Evolutionary conservation across 78 protist species (phyloP), one percentile per base, ranked within the genome.

Genomic region (Dictyostelium firmibasis): DNA sequence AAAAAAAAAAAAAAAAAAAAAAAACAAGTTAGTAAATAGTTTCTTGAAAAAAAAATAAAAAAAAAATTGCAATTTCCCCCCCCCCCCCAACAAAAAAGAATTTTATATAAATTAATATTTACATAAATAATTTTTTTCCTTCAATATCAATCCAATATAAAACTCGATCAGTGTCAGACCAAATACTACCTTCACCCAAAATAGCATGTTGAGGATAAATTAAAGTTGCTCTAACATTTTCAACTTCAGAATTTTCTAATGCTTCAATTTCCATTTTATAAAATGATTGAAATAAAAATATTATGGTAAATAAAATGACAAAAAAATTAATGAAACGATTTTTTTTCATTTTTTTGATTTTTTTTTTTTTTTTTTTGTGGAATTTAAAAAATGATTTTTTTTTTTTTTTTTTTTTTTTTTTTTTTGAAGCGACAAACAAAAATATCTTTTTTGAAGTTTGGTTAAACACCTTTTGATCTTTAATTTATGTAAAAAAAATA

Each of bases 61-160:
- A 53, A 57, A 25, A 16, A 35, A 77, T n/a, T n/a, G n/a, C n/a
- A n/a, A n/a, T n/a, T n/a, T n/a, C n/a, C n/a, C n/a, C n/a, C n/a
- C n/a, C n/a, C n/a, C n/a, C n/a, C n/a, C n/a, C n/a, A n/a, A n/a
- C n/a, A n/a, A n/a, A n/a, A n/a, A n/a, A n/a, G n/a, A n/a, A n/a
- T n/a, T n/a, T n/a, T n/a, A n/a, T n/a, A n/a, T n/a, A n/a, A n/a
- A n/a, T n/a, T n/a, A 35, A 7, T 57, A 86, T 35, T 53, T 76
- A 86, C 84, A 78, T 57, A 41, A 38, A 31, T 57, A 87, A 64
- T 78, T 87, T 47, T 20, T 29, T 76, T 4, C 93, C 93, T 35
- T 87, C 93, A 27, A 87, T 87, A 43, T 87, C 93, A 33, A 87
- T 57, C 84, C 85, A 87, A 78, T 78, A 78, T 38, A 87, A 31